Conservation (phyloP, 139 green algal genomes). For the Picochlorum sp. region DNA sequence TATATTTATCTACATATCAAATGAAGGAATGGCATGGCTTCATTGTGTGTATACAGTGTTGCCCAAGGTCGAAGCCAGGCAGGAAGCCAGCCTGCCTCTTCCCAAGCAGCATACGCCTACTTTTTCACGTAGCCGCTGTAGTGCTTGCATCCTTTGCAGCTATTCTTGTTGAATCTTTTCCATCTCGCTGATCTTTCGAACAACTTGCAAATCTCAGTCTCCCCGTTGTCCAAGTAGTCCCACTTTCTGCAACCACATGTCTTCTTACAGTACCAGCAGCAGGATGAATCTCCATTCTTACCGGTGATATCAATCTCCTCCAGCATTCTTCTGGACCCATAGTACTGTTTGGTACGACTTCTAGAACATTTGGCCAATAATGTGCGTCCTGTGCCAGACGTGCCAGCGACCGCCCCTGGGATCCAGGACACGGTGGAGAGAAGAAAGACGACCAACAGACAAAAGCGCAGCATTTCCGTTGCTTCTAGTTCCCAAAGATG, state of each 20-base stretch:
- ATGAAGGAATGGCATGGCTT: too few species aligned
- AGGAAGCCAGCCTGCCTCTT: too few species aligned
- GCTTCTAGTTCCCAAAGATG: too few species aligned
- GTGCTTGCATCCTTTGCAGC: not conserved
- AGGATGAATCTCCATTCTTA: conserved; percentile 1
- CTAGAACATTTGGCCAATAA: not conserved
- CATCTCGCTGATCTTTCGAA: not conserved
- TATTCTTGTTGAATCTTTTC: not conserved
- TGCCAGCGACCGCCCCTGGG: not conserved
- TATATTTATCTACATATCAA: too few species aligned
- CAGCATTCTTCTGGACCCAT: not conserved
- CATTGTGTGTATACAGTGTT: too few species aligned
- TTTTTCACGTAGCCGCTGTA: not conserved
- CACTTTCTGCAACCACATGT: conserved; percentile 1
- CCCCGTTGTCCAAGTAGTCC: not conserved
- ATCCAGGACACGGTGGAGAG: not conserved
- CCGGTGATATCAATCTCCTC: conserved; percentile 3
- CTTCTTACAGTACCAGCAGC: conserved; percentile 1
- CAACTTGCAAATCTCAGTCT: not conserved
- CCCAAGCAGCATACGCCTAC: too few species aligned
- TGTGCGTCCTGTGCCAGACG: not conserved
- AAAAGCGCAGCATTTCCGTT: too few species aligned
- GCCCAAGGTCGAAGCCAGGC: too few species aligned
- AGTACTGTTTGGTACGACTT: not conserved
- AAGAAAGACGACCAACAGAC: too few species aligned